These are phyloP conservation scores for Puccinia coronata DNA, from an alignment of 1,284 basidiomycete genomes.

Conservation along the genomic window DNA sequence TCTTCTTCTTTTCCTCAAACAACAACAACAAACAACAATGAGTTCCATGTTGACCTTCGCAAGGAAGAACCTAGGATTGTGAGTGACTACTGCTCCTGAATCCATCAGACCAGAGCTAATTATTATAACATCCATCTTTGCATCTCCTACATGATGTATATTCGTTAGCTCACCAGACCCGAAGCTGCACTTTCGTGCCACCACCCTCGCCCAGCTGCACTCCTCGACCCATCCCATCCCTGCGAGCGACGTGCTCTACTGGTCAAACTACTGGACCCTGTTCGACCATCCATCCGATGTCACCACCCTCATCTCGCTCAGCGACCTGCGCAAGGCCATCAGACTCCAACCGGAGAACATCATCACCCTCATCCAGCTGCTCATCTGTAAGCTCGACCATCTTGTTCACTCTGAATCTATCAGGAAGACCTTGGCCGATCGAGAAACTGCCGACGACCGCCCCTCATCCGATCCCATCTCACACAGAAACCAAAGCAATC, in stretches of 20 bases:
- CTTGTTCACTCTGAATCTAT: slow-evolving; percentile 28
- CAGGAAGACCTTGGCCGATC: slow-evolving; percentile 1
- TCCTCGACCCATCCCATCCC: slow-evolving; percentile 18
- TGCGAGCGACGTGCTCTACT: neutral
- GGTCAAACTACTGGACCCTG: slow-evolving; percentile 43
- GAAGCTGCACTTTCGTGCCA: slow-evolving; percentile 40
- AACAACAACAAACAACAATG: neutral
- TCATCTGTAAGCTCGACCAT: slow-evolving; percentile 17
- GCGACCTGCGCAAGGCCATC: slow-evolving; percentile 35
- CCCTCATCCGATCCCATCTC: neutral
- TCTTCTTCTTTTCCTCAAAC: too few species aligned
- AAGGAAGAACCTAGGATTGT: slow-evolving; percentile 27
- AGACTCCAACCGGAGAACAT: slow-evolving; percentile 26
- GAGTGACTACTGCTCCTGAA: neutral
- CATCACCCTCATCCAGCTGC: slow-evolving; percentile 23
- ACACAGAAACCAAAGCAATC: neutral
- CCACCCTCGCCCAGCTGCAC: slow-evolving; percentile 27
- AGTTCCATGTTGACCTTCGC: slow-evolving; percentile 6
- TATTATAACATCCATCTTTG: too few species aligned
- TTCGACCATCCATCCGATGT: slow-evolving; percentile 46
- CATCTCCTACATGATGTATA: too few species aligned
- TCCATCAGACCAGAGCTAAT: too few species aligned
- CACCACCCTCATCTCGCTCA: slow-evolving; percentile 35
- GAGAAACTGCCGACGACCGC: slow-evolving; percentile 7
- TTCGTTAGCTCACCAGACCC: slow-evolving; percentile 41